Evolutionary conservation across 1,139 yeast species (phyloP).

Genomic region (Scheffersomyces lignicola): DNA sequence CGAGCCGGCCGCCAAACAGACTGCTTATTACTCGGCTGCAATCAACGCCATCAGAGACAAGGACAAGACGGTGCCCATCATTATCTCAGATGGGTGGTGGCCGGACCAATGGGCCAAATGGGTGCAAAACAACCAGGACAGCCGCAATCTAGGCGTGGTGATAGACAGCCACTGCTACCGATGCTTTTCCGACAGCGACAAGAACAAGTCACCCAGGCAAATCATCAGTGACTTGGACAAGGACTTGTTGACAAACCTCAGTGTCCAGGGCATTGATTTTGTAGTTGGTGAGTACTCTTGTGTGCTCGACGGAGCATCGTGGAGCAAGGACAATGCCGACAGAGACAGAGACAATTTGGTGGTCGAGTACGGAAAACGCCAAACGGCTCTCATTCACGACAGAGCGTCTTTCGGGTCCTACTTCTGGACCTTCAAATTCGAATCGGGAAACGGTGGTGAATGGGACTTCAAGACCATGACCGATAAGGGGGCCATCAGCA

Average conservation of each 20-base stretch:
- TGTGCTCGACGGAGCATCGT: conserved; percentile 73
- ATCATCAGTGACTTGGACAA: conserved; percentile 58
- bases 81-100: conserved; percentile 96
- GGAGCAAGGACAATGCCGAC: conserved; percentile 59
- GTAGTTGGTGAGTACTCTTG: conserved; percentile 91
- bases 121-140: conserved; percentile 47
- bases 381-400: conserved; percentile 42
- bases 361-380: conserved; percentile 39
- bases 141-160: conserved; percentile 56
- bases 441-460: conserved; percentile 90
- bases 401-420: conserved; percentile 69
- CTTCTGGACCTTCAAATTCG: conserved; percentile 91
- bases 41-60: conserved; percentile 56
- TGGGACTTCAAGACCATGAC: conserved; percentile 90
- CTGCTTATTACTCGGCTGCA: conserved; percentile 69
- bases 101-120: conserved; percentile 76
- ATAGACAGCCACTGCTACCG: conserved; percentile 86
- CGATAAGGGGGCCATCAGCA: conserved; percentile 56
- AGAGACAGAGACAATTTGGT: conserved; percentile 37
- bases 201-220: conserved; percentile 59
- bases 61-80: conserved; percentile 62
- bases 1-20: conserved; percentile 48
- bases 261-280: conserved; percentile 61
- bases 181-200: conserved; percentile 79
- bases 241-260: conserved; percentile 53